Percentiles rank a stretch among this genome's conserved stretches.
Conservation (phyloP, 116 monocot genomes). For the Posidonia oceanica region DNA sequence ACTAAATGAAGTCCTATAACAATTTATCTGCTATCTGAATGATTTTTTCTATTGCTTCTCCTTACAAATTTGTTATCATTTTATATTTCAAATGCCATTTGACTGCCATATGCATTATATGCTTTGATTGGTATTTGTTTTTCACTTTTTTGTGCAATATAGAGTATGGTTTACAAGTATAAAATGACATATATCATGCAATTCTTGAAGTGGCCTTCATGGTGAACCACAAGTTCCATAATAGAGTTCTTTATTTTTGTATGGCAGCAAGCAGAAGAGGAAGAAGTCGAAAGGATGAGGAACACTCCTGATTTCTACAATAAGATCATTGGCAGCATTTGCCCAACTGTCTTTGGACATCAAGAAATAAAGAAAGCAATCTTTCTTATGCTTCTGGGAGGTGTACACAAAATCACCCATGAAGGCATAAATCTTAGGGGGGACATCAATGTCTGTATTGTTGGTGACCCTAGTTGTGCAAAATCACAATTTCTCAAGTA, state of each 20-base stretch:
- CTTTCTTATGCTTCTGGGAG: conserved; percentile 87
- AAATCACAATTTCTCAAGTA: conserved; percentile 99
- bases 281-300: conserved; percentile 69
- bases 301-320: conserved; percentile 94
- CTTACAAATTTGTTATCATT: background rate
- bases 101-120: too few relatives aligned
- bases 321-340: conserved; percentile 90
- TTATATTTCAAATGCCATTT: too few relatives aligned
- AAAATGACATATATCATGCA: too few relatives aligned
- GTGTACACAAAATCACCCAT: conserved; percentile 90
- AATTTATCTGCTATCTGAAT: too few relatives aligned
- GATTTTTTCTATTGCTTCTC: background rate
- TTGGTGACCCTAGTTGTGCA: conserved; percentile 98
- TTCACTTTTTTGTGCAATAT: too few relatives aligned
- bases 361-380: conserved; percentile 95
- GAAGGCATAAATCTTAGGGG: conserved; percentile 98
- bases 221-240: background rate
- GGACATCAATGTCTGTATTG: conserved; percentile 95
- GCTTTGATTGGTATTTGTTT: too few relatives aligned
- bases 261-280: conserved; percentile 78
- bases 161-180: too few relatives aligned
- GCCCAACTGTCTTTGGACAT: conserved; percentile 94
- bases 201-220: background rate
- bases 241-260: background rate
- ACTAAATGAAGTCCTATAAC: background rate